Evolutionary conservation across 106 monocot species (phyloP).

Genomic region (Dendrobium chrysotoxum): DNA sequence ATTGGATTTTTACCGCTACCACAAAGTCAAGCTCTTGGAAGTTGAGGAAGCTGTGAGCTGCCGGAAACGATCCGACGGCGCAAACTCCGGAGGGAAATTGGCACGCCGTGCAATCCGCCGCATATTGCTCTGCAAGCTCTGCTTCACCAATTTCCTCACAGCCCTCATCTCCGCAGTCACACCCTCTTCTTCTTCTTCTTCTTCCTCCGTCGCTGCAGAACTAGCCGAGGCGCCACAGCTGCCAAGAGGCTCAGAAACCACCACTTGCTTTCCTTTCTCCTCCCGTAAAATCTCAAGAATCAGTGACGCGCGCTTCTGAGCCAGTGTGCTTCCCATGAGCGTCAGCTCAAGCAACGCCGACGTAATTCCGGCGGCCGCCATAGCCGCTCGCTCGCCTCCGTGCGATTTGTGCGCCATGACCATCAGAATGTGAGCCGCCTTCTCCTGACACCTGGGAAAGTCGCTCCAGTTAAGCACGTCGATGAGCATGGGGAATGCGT

Average conservation of each 20-base stretch:
- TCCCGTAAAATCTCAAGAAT: slow-evolving; percentile 49
- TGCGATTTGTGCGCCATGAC: slow-evolving; percentile 51
- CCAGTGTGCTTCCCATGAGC: slow-evolving; percentile 59
- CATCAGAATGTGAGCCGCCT: slow-evolving; percentile 71
- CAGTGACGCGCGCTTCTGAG: slow-evolving; percentile 77
- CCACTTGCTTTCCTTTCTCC: slow-evolving; percentile 54
- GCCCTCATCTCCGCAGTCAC: slow-evolving; percentile 61
- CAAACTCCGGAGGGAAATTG: slow-evolving; percentile 43
- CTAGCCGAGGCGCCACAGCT: background rate
- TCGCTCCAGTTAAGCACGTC: slow-evolving; percentile 79
- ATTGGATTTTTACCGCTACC: background rate
- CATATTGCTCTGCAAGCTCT: slow-evolving; percentile 78
- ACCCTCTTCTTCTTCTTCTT: background rate
- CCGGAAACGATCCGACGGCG: slow-evolving; percentile 29
- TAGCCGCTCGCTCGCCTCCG: slow-evolving; percentile 27
- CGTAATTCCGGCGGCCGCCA: slow-evolving; percentile 52
- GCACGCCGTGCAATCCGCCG: slow-evolving; percentile 59
- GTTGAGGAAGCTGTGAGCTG: slow-evolving; percentile 26
- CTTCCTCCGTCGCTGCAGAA: slow-evolving; percentile 1
- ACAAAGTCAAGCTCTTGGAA: slow-evolving; percentile 80
- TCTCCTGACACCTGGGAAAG: slow-evolving; percentile 71
- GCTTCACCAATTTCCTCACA: slow-evolving; percentile 60
- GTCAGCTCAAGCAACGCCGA: slow-evolving; percentile 66
- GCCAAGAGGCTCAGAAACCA: slow-evolving; percentile 19
- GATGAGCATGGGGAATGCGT: slow-evolving; percentile 38